Evolutionary conservation across 306 rosid genomes (phyloP), one percentile per base, ranked within the genome.

Genomic region (Datisca glomerata): DNA sequence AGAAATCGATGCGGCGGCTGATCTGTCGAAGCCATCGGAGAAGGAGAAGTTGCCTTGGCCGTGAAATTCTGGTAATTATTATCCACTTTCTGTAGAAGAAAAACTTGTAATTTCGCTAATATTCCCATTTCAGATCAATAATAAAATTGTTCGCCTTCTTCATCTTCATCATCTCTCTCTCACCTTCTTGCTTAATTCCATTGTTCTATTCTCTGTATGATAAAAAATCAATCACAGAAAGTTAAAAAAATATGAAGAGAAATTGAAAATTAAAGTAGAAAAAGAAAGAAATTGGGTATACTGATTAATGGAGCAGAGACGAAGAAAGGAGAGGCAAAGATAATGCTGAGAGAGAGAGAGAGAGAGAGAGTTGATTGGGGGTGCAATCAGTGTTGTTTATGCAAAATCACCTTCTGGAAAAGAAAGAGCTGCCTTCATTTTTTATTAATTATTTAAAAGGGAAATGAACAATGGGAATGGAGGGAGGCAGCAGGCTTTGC

Each of bases 361-460:
- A n/a, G n/a, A n/a, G n/a, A n/a, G n/a, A n/a, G n/a, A n/a, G n/a
- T n/a, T n/a, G n/a, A n/a, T n/a, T n/a, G n/a, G n/a, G n/a, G n/a
- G n/a, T n/a, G 70, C 55, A 57, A 68, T 48, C 63, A 66, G 78
- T 51, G 69, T 50, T 48, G n/a, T n/a, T n/a, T 51, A 51, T 53
- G 64, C 53, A 63, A 69, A 75, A 70, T 67, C 69, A 58, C 58
- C 86, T 76, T 76, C 75, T 70, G 72, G 68, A 70, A 64, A 72
- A 54, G n/a, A 66, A 71, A 68, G 70, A 71, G 67, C 57, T 49
- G 63, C 35, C 56, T 52, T 43, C 29, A 12, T 32, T 51, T 20
- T 37, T 41, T 34, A 13, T 41, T 32, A 53, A 64, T 45, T 33
- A 65, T 40, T 5, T 19, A 10, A 24, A 24, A 22, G 12, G 10